Evolutionary conservation across 106 monocot genomes (phyloP).

Genomic region (Dendrobium huoshanense): DNA sequence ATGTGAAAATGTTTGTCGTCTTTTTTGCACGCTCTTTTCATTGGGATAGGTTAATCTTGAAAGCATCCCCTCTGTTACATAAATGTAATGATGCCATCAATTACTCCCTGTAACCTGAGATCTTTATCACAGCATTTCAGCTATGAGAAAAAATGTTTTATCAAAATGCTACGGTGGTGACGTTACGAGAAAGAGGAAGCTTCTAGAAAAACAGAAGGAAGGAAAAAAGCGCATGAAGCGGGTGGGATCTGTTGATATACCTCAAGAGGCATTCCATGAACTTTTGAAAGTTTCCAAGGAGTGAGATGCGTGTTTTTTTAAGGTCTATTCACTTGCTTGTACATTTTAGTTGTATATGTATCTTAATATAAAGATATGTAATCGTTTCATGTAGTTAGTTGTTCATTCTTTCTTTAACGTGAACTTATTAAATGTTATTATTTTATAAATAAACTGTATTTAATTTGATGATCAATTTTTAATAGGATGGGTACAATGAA

Average conservation of each 20-base stretch:
- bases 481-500: no score
- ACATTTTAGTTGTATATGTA: not conserved
- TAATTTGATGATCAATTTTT: no score
- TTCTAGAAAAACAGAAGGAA: slow-evolving; percentile 98
- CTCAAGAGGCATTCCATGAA: slow-evolving; percentile 97
- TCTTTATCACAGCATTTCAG: slow-evolving; percentile 47
- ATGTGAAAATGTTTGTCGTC: no score
- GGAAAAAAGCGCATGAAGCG: slow-evolving; percentile 99
- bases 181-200: slow-evolving; percentile 87
- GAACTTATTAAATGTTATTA: not conserved
- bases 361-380: not conserved
- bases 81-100: no score
- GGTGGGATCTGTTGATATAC: slow-evolving; percentile 91
- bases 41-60: no score
- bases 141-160: slow-evolving; percentile 95
- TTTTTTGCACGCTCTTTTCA: no score
- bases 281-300: slow-evolving; percentile 58
- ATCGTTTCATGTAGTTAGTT: not conserved
- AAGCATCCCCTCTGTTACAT: no score
- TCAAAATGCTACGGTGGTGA: slow-evolving; percentile 99
- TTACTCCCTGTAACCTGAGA: no score
- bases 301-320: not conserved
- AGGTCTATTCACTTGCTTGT: not conserved
- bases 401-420: not conserved
- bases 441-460: not conserved